A percentile compares a stretch with the other conserved stretches of the same genome.
Conservation (phyloP, 2,329 filamentous ascomycete species). For the Hypoxylon sp. region DNA sequence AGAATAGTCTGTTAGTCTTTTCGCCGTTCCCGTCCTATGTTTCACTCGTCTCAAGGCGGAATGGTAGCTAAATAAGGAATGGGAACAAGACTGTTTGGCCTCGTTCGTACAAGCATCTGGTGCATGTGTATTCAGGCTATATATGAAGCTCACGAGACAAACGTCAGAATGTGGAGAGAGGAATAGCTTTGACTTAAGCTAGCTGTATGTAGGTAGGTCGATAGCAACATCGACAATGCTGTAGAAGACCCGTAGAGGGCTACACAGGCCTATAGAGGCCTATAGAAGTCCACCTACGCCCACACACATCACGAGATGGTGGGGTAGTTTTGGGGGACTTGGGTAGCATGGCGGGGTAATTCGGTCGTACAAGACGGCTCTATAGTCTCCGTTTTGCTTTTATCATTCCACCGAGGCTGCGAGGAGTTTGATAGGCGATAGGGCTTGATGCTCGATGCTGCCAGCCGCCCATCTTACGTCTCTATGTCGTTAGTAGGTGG, state of each 20-base stretch:
- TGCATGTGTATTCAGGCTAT: slow-evolving; percentile 41
- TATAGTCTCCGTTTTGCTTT: slow-evolving; percentile 29
- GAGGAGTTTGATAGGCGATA: neutral
- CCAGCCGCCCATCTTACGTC: too few species aligned
- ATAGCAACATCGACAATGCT: neutral
- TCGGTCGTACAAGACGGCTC: slow-evolving; percentile 25
- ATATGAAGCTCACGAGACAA: slow-evolving; percentile 29
- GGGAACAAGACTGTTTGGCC: slow-evolving; percentile 3
- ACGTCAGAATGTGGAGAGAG: slow-evolving; percentile 24
- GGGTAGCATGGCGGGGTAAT: slow-evolving; percentile 31
- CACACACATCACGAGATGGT: slow-evolving; percentile 27
- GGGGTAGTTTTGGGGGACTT: slow-evolving; percentile 24
- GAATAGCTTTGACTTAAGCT: slow-evolving; percentile 4
- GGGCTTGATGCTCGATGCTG: slow-evolving; percentile 6
- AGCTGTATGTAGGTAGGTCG: neutral
- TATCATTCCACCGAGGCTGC: slow-evolving; percentile 27
- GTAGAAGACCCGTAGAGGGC: too few species aligned
- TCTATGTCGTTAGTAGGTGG: too few species aligned
- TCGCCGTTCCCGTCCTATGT: neutral
- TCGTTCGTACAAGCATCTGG: slow-evolving; percentile 14
- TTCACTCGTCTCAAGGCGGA: slow-evolving; percentile 14
- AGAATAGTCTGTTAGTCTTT: slow-evolving; percentile 6
- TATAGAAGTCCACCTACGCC: too few species aligned
- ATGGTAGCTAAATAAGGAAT: slow-evolving; percentile 22
- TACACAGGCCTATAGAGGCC: too few species aligned